Conservation (phyloP, 2,329 filamentous ascomycete species). For the Macrophomina tecta region DNA sequence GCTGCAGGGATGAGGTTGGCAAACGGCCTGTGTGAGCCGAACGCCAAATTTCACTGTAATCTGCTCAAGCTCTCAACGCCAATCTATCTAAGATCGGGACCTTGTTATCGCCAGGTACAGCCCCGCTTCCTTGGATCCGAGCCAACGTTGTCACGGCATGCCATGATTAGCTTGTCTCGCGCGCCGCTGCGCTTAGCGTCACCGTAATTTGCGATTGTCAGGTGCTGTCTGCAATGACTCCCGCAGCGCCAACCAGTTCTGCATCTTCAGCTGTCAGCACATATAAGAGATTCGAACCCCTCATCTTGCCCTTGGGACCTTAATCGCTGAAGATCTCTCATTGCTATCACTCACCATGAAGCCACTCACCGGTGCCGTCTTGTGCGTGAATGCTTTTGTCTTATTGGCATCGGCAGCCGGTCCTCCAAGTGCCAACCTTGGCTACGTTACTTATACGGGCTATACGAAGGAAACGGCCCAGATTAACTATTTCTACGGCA, state of each 20-base stretch:
- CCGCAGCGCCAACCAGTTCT: no score
- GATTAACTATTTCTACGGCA: slow-evolving; percentile 33
- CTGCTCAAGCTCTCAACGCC: no score
- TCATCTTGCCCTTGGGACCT: not conserved
- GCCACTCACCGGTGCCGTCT: not conserved
- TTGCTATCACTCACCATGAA: not conserved
- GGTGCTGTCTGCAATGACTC: no score
- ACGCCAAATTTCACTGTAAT: no score
- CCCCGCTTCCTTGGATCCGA: not conserved
- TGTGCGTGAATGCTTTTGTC: not conserved
- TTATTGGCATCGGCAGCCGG: slow-evolving; percentile 5
- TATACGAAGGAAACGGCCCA: slow-evolving; percentile 29
- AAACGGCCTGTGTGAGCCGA: no score
- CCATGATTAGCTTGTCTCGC: not conserved
- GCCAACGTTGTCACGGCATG: not conserved
- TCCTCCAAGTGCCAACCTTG: slow-evolving; percentile 28
- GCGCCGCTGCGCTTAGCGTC: not conserved
- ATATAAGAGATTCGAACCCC: not conserved
- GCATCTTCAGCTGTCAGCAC: not conserved
- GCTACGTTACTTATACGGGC: slow-evolving; percentile 31
- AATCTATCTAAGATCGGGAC: not conserved
- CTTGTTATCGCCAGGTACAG: not conserved
- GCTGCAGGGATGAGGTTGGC: no score
- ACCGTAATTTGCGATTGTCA: no score
- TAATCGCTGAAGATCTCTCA: not conserved